These are phyloP conservation scores for Macrolepiota fuliginosa DNA, from an alignment of 768 basidiomycete species.

Conservation along the genomic window DNA sequence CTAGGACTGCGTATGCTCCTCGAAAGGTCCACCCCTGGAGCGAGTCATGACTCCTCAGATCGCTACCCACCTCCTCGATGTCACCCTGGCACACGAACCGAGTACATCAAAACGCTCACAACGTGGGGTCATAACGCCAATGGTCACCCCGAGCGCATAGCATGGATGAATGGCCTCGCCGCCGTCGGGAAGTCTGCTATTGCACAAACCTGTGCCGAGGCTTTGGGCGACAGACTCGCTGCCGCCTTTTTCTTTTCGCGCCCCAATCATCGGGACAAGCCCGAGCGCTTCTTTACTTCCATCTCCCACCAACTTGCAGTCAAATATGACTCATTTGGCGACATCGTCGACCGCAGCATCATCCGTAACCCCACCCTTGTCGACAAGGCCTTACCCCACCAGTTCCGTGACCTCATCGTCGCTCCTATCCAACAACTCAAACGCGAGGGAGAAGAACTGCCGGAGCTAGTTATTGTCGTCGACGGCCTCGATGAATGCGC, in stretches of 20 bases:
- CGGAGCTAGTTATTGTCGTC: neutral
- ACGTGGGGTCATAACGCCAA: neutral
- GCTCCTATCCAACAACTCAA: neutral
- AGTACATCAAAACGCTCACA: neutral
- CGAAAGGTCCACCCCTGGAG: neutral
- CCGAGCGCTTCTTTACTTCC: neutral
- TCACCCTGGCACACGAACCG: neutral
- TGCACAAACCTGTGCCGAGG: neutral
- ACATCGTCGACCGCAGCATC: neutral
- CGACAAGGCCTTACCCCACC: neutral
- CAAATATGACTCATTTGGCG: neutral
- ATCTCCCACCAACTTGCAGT: neutral
- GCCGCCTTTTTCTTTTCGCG: neutral
- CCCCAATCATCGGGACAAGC: neutral
- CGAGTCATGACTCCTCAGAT: neutral
- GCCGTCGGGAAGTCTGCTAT: neutral
- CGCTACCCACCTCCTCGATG: neutral
- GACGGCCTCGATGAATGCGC: constrained; percentile 6
- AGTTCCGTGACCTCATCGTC: neutral
- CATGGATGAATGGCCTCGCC: neutral
- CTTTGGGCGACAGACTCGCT: neutral
- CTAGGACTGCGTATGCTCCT: neutral
- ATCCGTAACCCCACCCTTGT: neutral
- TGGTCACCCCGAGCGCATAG: neutral
- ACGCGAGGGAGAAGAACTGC: neutral